These are phyloP conservation scores for Pontederia crassipes DNA, from an alignment of 176 grass and related monocot genomes.

Conservation along the genomic window DNA sequence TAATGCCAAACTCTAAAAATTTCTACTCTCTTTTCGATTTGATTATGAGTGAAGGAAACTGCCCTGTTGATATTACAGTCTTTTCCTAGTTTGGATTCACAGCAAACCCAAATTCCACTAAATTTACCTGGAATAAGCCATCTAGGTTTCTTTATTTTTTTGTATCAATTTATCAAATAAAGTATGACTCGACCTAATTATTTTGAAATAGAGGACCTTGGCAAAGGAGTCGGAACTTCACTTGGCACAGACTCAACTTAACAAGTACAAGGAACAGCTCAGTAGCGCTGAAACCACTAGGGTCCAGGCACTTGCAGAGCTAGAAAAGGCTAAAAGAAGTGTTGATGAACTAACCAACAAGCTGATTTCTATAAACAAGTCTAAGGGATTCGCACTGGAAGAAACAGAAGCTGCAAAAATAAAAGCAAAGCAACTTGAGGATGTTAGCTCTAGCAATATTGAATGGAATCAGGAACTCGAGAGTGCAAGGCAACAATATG, in stretches of 20 bases:
- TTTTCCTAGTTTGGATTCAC: neutral
- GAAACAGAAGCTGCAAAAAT: slow-evolving; percentile 68
- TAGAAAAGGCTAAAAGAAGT: slow-evolving; percentile 71
- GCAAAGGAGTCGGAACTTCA: slow-evolving; percentile 77
- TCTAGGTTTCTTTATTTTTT: neutral
- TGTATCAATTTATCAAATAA: neutral
- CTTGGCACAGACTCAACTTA: slow-evolving; percentile 73
- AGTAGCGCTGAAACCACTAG: slow-evolving; percentile 63
- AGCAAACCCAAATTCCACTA: neutral
- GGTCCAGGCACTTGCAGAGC: slow-evolving; percentile 56
- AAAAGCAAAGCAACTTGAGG: slow-evolving; percentile 62
- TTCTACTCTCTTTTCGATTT: no score
- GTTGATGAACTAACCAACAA: slow-evolving; percentile 62
- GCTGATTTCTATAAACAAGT: slow-evolving; percentile 66
- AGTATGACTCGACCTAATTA: slow-evolving; percentile 1
- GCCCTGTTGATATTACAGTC: neutral
- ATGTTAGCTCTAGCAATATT: slow-evolving; percentile 34
- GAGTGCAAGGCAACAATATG: slow-evolving; percentile 52
- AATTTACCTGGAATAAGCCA: neutral
- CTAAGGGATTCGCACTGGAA: slow-evolving; percentile 62
- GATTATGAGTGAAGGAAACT: no score
- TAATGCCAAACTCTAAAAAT: no score
- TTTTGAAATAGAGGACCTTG: slow-evolving; percentile 35
- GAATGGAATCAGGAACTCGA: slow-evolving; percentile 67
- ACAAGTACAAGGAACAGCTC: slow-evolving; percentile 82